Evolutionary conservation across 768 basidiomycete species (phyloP), one percentile per base, ranked within the genome.

Genomic region (Pulveroboletus sp.): DNA sequence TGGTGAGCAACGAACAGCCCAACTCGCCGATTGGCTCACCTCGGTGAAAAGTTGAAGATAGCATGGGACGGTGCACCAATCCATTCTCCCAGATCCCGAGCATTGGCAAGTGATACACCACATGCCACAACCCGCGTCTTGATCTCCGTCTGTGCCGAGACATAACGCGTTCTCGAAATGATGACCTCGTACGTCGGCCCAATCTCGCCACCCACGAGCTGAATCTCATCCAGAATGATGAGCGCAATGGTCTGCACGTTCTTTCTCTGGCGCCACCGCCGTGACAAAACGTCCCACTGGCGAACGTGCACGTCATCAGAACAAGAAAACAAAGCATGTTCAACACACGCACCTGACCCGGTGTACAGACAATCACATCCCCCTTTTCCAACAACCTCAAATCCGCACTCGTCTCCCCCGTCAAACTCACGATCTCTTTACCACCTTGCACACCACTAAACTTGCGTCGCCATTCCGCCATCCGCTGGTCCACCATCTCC

Each of bases 171-270:
- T 37, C 95, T 80, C 7, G 97, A 99, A 53, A 98, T 85, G 56
- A 98, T 78, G 17, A 97, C 89, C 64, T 98, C 97, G 65, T 97
- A 99, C 0, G 93, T 95, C 10, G 94, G 93, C 5, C 97, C 97
- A 40, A 94, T 81, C 63, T 94, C 92, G 16, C 94, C 93, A 9
- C 95, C 95, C 35, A 98, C 85, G 37, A 94, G 80, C 63, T 98
- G 97, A 3, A 97, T 75, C 63, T 99, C 97, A 54, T 98, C 97
- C 0, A 91, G 93, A 53, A 98, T 97, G 43, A 98, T 72, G 0
- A 99, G 72, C 0, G 91, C 93, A 37, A 99, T 84, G 46, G 81
- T 92, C 66, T 97, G 93, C 9, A 97, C 93, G 54, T 97, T 94
- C 74, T 97, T 97, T 49, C 95, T 78, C 61, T 97, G 94, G 49